Evolutionary conservation across 2,329 filamentous ascomycete genomes (phyloP), one percentile per base, ranked within the genome.

Genomic region (Zymoseptoria crescenta): DNA sequence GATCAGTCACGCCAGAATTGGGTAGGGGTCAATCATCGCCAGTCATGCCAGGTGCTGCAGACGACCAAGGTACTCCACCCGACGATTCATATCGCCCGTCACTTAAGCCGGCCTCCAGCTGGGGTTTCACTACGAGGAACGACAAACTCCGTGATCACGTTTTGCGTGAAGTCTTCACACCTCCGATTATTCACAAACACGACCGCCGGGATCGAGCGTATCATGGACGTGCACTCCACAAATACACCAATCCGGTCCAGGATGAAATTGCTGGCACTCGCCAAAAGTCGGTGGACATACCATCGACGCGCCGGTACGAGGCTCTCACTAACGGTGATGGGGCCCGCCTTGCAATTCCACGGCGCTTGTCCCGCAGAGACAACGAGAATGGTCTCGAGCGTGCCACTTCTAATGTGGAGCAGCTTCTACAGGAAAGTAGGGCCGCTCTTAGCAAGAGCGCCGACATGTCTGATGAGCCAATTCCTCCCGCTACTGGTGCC

Each of bases 71-170:
- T 5, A 4, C 4, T 16, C 16, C 35, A 7, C 35, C 35, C 35
- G 3, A 5, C 35, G 49, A 30, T 24, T 24, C 51, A 5, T 60
- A 54, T 21, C 66, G 78, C 49, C 77, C 77, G 28, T 65, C 77
- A 28, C 74, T 80, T 52, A 79, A 77, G 55, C 77, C 80, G 53
- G 76, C 78, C 35, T 75, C 77, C 54, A 85, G 82, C 62, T 96
- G 93, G 92, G 92, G 93, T 7, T 91, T 91, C 16, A 96, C 92
- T 0, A 92, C 88, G 21, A 89, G 96, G 59, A 97, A 97, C 71
- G 88, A 89, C 67, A 85, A 87, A 60, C 76, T 97, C 48, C 87
- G 92, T 60, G 93, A 96, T 71, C 90, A 96, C 72, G 91, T 96
- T 0, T 87, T 96, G 69, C 89, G 91, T 48, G 92, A 96, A 71